phyloP scores from a whole-genome alignment of 495 filamentous ascomycete genomes.

The Aspergillus conjunctus region DNA sequence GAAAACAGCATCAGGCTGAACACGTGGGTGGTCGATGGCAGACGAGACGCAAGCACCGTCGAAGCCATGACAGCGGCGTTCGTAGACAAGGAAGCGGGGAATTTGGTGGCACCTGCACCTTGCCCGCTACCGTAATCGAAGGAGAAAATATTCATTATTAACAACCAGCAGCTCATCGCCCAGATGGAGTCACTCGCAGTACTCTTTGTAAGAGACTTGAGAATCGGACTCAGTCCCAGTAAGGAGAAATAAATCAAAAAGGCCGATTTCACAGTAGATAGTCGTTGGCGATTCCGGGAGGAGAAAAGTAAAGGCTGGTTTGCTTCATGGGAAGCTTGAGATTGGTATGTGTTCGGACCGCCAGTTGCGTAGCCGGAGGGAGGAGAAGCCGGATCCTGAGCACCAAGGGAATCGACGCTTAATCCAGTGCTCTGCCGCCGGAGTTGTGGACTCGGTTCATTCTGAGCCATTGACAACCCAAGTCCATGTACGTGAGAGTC shows the following conservation, averaged over 20 bases:
- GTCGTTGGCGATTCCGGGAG: constrained; percentile 63
- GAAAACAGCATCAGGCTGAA: constrained; percentile 94
- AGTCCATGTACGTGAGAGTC: constrained; percentile 47
- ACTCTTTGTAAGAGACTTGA: constrained; percentile 90
- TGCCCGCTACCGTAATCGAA: constrained; percentile 85
- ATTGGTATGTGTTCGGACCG: constrained; percentile 10
- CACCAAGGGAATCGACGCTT: constrained; percentile 22
- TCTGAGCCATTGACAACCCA: constrained; percentile 46
- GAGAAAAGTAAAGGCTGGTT: constrained; percentile 48
- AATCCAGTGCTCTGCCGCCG: constrained; percentile 25
- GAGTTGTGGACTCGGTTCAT: constrained; percentile 18
- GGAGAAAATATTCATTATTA: constrained; percentile 94
- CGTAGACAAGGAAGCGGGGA: constrained; percentile 86
- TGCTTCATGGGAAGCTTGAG: constrained; percentile 21
- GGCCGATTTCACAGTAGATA: constrained; percentile 83
- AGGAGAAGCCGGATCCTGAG: constrained; percentile 23
- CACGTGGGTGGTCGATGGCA: constrained; percentile 88
- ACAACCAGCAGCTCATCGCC: constrained; percentile 90
- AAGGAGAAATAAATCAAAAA: constrained; percentile 90
- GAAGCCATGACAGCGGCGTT: constrained; percentile 95
- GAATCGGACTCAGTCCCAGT: constrained; percentile 86
- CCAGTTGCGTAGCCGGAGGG: constrained; percentile 16
- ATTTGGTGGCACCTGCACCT: constrained; percentile 53
- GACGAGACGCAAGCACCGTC: constrained; percentile 84
- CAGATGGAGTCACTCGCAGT: constrained; percentile 92